Base-by-base conservation (phyloP, 2,329 filamentous ascomycete genomes). In the Graphilbum ipis-grandicollis region DNA sequence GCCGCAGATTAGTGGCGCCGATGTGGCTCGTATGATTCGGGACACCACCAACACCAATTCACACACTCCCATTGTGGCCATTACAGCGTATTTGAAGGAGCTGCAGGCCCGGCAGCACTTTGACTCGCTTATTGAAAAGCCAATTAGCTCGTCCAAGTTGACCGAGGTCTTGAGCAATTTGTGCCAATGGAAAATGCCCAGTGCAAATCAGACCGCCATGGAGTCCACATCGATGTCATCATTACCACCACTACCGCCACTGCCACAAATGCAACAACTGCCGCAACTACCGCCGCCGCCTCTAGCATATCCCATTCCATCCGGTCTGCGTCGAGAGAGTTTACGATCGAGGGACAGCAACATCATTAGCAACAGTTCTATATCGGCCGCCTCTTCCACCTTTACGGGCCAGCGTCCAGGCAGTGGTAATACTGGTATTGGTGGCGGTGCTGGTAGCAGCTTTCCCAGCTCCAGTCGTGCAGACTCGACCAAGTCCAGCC, bases 81-180 rank as follows among this genome's bases (percentile, higher is more conserved):
- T 98, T 25, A 98, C 90, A 4, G 88, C 90, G 7, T 98, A 98
- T 54, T 63, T 98, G n/a, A 96, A 96, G 53, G 90, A 98, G 51
- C 65, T 98, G 2, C 86, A 90, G 47, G 85, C 86, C 41, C 83
- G 84, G 4, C 88, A 98, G 57, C 83, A 94, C 56, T 98, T 98
- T 50, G 86, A 96, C 53, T 83, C 82, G 1, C 64, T 98, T 36
- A 84, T 98, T 36, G 86, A 98, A 56, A 98, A 98, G 57, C 90
- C 90, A 19, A 92, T 93, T 26, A 96, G 88, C 29, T 77, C 84
- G 31, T 80, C 81, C 3, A 96, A 96, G 56, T 58, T 98, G 35
- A 84, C 77, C 1, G 86, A 98, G 50, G 83, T 90, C 1, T 65
- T 98, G 46, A 79, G 80, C 44, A 76, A 79, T 39, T 69, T 93